Conservation (phyloP, 768 basidiomycete genomes). For the Suillus brevipes region DNA sequence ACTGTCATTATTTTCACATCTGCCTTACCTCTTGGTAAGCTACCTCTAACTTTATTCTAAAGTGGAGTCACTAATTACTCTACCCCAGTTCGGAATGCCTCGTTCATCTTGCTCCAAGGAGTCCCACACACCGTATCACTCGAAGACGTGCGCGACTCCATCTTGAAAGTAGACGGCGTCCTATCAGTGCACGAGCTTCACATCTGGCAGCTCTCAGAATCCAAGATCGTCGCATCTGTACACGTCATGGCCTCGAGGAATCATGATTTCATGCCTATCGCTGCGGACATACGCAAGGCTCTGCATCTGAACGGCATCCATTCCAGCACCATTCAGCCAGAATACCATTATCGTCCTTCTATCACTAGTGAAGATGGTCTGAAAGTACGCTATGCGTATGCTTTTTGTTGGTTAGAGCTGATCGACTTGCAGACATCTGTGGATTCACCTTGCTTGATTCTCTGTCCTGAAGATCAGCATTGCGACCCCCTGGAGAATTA, state of each 20-base stretch:
- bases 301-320: conserved; percentile 94
- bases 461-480: conserved; percentile 68
- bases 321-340: conserved; percentile 92
- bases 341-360: conserved; percentile 52
- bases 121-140: conserved; percentile 89
- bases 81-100: conserved; percentile 74
- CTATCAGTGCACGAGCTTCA: conserved; percentile 88
- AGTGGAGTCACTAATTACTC: conserved; percentile 10
- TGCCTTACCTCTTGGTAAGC: conserved; percentile 83
- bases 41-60: conserved; percentile 6
- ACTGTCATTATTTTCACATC: conserved; percentile 96
- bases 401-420: conserved; percentile 7
- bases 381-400: conserved; percentile 40
- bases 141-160: conserved; percentile 78
- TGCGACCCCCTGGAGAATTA: conserved; percentile 72
- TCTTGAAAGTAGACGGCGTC: conserved; percentile 81
- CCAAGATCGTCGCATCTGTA: conserved; percentile 92
- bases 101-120: conserved; percentile 93
- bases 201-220: conserved; percentile 96
- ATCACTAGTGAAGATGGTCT: conserved; percentile 43
- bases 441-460: conserved; percentile 67
- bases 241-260: conserved; percentile 84
- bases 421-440: conserved; percentile 40
- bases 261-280: conserved; percentile 90
- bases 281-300: conserved; percentile 76